phyloP scores from a whole-genome alignment of 108 stramenopile genomes.

The Cylindrotheca closterium region DNA sequence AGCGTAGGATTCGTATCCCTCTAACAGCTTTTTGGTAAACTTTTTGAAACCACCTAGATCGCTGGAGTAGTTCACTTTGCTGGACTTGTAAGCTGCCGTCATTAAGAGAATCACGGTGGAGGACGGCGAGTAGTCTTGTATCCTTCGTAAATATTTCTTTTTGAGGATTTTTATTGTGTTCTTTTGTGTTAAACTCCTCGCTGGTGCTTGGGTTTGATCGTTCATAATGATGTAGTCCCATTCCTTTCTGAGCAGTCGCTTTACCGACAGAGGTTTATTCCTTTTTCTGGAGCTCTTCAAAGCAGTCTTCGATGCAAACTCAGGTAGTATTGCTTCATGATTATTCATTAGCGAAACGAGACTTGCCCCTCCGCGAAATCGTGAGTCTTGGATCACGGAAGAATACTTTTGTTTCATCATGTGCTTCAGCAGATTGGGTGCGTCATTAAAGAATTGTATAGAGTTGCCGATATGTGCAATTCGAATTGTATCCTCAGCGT shows the following conservation, averaged over 20 bases:
- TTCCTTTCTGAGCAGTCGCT: background rate
- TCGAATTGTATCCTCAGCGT: background rate
- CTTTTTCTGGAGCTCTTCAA: too few relatives aligned
- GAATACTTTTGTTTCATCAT: conserved; percentile 5
- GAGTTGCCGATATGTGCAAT: conserved; percentile 51
- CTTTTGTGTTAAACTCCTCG: conserved; percentile 17
- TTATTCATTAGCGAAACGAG: conserved; percentile 22
- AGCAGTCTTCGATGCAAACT: too few relatives aligned
- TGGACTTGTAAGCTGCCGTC: conserved; percentile 61
- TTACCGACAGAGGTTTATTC: conserved; percentile 8
- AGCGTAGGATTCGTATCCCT: conserved; percentile 38
- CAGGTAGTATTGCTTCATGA: too few relatives aligned
- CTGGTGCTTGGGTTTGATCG: conserved; percentile 42
- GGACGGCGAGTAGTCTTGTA: too few relatives aligned
- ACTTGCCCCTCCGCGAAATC: conserved; percentile 22
- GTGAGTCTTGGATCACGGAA: conserved; percentile 58
- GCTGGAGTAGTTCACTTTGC: conserved; percentile 36
- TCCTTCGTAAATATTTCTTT: too few relatives aligned
- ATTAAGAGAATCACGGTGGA: conserved; percentile 42
- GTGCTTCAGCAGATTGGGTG: conserved; percentile 39
- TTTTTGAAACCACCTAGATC: conserved; percentile 60
- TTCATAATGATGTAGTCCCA: conserved; percentile 54
- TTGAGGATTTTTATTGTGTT: conserved; percentile 13
- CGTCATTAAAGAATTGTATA: conserved; percentile 50
- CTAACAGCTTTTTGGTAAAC: conserved; percentile 39